Evolutionary conservation across 192 early-diverging fungal species (phyloP), one percentile per base, ranked within the genome.

Genomic region (Linnemannia zychae): DNA sequence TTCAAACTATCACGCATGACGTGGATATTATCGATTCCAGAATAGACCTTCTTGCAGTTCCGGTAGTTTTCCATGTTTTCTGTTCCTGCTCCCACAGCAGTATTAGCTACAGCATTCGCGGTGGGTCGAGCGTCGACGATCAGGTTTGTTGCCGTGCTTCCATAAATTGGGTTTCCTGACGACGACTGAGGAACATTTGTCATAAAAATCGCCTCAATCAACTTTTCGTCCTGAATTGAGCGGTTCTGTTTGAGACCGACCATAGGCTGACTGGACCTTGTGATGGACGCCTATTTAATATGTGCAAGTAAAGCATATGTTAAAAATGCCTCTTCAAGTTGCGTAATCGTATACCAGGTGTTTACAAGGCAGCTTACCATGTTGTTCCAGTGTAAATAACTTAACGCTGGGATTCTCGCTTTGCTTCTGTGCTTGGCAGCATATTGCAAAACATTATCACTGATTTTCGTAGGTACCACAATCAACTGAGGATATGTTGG

Each of bases 21-120:
- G 84, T 99, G 98, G 79, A 99, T 99, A 86, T 99, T 99, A 72
- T 98, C 98, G 72, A 99, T 99, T 4, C 97, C 97, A 84, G 96
- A 89, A 79, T 96, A 97, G 68, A 90, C 91, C 66, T 98, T 94
- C 86, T 96, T 94, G 72, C 96, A 98, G 72, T 94, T 93, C 67
- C 91, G 87, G 87, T 99, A 99, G 79, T 99, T 94, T 40, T 99
- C 98, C 88, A 94, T 93, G 86, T 94, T 98, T 80, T 99, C 98
- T 17, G 96, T 96, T 15, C 98, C 98, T 22, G 98, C 97, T 0
- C 98, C 98, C 40, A 97, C 91, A 7, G 96, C 97, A 7, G 93
- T 93, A 82, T 99, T 97, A 13, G 93, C 97, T 69, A 99, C 93
- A 0, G 97, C 98, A 83, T 99, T 99, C 37, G 96, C 96, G 7